Base-by-base conservation (phyloP, 2,329 filamentous ascomycete genomes). In the Apiospora kogelbergensis region DNA sequence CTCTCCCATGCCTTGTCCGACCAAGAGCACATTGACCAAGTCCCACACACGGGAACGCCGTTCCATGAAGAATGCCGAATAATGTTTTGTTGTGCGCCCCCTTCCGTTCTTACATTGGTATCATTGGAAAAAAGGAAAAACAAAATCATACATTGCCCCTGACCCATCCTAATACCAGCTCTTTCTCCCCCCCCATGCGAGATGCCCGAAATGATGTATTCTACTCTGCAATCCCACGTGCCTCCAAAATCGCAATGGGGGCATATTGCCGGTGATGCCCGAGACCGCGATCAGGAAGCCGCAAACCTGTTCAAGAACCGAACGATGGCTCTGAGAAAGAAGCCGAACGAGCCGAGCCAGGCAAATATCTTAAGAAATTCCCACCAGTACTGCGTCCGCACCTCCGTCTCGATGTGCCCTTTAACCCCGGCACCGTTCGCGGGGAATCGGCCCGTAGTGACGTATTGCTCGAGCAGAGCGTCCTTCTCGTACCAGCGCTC, bases 401-500 rank as follows among this genome's bases (percentile, higher is more conserved):
- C 86, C 73, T 87, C 81, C 1, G 88, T 90, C 78, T 90, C 88
- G 73, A 90, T 81, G 67, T 85, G 87, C 0, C 80, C 79, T 60
- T 80, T 76, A 65, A 80, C 79, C n/a, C 80, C 80, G 20, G 74
- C 83, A 7, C 89, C 83, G 72, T 91, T 90, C 4, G 90, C 85
- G 0, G 96, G 96, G 76, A 98, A 97, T 24, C 91, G 88, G 3
- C 92, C 94, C 2, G 91, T 95, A 20, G 87, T 85, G 68, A 91
- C 83, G 78, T 94, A 98, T 72, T 94, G 88, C 74, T 98, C 94
- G 76, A 99, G 88, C 63, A 98, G 85, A 40, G 89, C 89, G 75
- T 99, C 95, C 79, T 99, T 99, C 78, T 97, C 94, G 66, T 91
- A 88, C 96, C 96, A 99, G 60, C 94, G 88, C 68, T 93, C 90